phyloP scores from a whole-genome alignment of 371 early-diverging fungal genomes.

The Choanephora cucurbitarum region DNA sequence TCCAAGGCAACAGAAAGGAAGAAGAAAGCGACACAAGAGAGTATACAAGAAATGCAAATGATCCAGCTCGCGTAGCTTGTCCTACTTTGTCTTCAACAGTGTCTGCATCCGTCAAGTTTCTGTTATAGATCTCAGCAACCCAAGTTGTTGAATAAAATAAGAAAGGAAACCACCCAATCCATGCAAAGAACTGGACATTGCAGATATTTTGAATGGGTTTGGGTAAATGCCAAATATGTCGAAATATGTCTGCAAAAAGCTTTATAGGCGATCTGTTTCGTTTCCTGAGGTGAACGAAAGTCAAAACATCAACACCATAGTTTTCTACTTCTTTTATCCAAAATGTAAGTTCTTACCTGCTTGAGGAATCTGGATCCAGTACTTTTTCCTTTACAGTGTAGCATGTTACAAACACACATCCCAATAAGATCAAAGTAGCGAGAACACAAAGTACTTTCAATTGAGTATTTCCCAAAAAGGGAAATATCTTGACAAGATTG shows the following conservation, averaged over 20 bases:
- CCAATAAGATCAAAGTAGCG: slow-evolving; percentile 64
- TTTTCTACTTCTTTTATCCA: too few species aligned
- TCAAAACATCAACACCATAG: too few species aligned
- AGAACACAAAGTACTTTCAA: slow-evolving; percentile 80
- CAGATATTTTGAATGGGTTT: slow-evolving; percentile 74
- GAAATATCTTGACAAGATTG: slow-evolving; percentile 70
- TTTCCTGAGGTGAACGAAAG: too few species aligned
- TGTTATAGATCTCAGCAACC: slow-evolving; percentile 68
- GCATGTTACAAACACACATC: slow-evolving; percentile 71
- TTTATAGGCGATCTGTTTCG: slow-evolving; percentile 28
- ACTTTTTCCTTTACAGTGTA: slow-evolving; percentile 59
- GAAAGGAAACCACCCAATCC: slow-evolving; percentile 97
- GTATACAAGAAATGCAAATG: slow-evolving; percentile 79
- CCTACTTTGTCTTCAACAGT: slow-evolving; percentile 55
- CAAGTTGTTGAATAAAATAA: slow-evolving; percentile 88
- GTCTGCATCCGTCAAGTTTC: slow-evolving; percentile 23
- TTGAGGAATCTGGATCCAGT: slow-evolving; percentile 9
- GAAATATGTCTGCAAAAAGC: slow-evolving; percentile 36
- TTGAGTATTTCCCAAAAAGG: slow-evolving; percentile 80
- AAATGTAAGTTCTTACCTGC: too few species aligned
- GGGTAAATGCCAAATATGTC: slow-evolving; percentile 65
- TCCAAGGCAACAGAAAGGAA: slow-evolving; percentile 71
- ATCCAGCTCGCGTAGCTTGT: slow-evolving; percentile 80
- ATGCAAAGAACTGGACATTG: slow-evolving; percentile 89
- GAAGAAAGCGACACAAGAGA: slow-evolving; percentile 75